Percentiles rank a stretch among this genome's conserved stretches.
These are phyloP conservation scores for Dissoconium aciculare DNA, from an alignment of 2,329 filamentous ascomycete species.

Conservation along the genomic window DNA sequence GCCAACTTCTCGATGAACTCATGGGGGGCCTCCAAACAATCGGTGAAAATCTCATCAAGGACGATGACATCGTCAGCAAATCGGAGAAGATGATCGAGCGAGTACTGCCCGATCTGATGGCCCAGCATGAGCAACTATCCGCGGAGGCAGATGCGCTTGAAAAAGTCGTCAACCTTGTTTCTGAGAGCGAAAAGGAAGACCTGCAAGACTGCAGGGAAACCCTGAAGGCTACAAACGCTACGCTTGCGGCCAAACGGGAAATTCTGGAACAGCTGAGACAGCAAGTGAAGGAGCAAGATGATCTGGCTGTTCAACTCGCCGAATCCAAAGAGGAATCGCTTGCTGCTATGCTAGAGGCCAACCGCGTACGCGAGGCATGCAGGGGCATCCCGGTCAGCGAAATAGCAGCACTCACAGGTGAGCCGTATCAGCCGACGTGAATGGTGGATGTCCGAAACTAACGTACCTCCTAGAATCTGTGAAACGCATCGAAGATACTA, in stretches of 20 bases:
- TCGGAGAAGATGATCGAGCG: conserved; percentile 55
- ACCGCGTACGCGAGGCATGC: conserved; percentile 72
- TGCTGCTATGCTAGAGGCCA: conserved; percentile 65
- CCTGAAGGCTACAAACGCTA: conserved; percentile 48
- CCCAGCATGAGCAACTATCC: conserved; percentile 47
- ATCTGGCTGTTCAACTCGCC: conserved; percentile 45
- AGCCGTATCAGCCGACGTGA: conserved; percentile 13
- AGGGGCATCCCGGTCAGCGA: conserved; percentile 78
- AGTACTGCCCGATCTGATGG: conserved; percentile 49
- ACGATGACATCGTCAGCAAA: conserved; percentile 50
- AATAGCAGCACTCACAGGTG: conserved; percentile 64
- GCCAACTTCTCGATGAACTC: conserved; percentile 69
- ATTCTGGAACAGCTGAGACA: conserved; percentile 51
- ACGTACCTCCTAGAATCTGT: conserved; percentile 44
- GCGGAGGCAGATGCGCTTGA: conserved; percentile 50
- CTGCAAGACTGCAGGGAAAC: conserved; percentile 58
- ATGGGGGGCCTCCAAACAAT: conserved; percentile 68
- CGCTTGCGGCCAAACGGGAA: conserved; percentile 54
- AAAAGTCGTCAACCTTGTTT: conserved; percentile 56
- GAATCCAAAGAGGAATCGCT: conserved; percentile 54
- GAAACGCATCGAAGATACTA: conserved; percentile 46
- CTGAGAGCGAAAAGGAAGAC: conserved; percentile 66
- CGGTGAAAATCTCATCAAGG: conserved; percentile 58
- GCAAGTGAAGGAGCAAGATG: conserved; percentile 53
- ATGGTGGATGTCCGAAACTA: conserved; percentile 17